phyloP scores from a whole-genome alignment of 352 stramenopile genomes.

The Globisporangium camurandrum region DNA sequence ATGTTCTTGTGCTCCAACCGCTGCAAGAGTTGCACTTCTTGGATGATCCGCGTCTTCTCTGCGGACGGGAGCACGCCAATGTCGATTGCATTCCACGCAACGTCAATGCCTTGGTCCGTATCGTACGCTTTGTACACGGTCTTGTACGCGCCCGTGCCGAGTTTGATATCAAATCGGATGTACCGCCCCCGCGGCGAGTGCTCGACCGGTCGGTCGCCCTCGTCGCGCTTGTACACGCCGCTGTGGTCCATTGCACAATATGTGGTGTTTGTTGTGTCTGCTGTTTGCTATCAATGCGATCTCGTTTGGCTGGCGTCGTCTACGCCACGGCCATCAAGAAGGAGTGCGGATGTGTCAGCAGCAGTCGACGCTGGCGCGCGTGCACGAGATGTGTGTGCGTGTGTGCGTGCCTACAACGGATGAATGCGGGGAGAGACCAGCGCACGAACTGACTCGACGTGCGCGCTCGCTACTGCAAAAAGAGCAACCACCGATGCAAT shows the following conservation, averaged over 20 bases:
- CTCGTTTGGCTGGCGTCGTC: background rate
- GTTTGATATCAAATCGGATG: conserved; percentile 81
- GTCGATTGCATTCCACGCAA: conserved; percentile 99
- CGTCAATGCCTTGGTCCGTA: conserved; percentile 97
- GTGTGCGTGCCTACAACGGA: background rate
- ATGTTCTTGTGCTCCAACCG: conserved; percentile 98
- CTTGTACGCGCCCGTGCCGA: conserved; percentile 84
- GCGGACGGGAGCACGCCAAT: conserved; percentile 92
- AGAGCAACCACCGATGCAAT: background rate
- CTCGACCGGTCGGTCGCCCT: conserved; percentile 68
- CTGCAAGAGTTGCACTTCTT: conserved; percentile 96
- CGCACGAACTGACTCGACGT: background rate
- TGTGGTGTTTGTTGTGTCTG: background rate
- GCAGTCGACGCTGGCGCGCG: background rate
- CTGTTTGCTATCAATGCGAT: background rate
- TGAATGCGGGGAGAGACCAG: too few species aligned
- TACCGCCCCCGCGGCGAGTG: conserved; percentile 76
- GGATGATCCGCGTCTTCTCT: conserved; percentile 95
- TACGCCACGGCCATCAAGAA: conserved; percentile 11
- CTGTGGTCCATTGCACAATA: conserved; percentile 39
- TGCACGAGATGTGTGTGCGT: background rate
- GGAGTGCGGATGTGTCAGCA: background rate
- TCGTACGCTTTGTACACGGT: conserved; percentile 95
- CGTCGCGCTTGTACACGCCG: conserved; percentile 67
- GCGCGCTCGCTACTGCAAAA: background rate